Percentiles rank a stretch among this genome's conserved stretches.
phyloP scores from a whole-genome alignment of 2,329 filamentous ascomycete genomes.

The Lasiodiplodia theobromae region DNA sequence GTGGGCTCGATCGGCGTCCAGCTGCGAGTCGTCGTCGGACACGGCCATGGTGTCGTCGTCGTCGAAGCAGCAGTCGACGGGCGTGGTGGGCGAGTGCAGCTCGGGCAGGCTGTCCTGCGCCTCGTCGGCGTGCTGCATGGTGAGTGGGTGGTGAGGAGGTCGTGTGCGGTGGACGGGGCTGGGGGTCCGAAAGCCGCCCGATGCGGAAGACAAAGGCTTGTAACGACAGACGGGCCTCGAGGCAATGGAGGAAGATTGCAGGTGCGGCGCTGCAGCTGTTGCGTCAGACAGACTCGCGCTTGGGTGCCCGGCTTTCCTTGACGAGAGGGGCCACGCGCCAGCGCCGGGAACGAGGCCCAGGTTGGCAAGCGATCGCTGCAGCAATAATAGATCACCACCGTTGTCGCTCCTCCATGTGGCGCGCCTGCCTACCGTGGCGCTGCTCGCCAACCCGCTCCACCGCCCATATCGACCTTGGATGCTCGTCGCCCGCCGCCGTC shows the following conservation, averaged over 20 bases:
- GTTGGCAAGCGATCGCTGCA: slow-evolving; percentile 26
- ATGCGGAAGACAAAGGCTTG: slow-evolving; percentile 11
- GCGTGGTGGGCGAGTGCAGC: slow-evolving; percentile 17
- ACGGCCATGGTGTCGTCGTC: slow-evolving; percentile 48
- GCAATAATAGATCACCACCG: slow-evolving; percentile 13
- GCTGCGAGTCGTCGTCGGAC: slow-evolving; percentile 45
- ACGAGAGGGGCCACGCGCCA: slow-evolving; percentile 18
- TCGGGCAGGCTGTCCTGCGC: slow-evolving; percentile 27
- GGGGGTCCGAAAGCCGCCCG: background rate
- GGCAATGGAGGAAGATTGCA: slow-evolving; percentile 20
- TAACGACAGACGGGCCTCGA: background rate
- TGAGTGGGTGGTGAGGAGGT: slow-evolving; percentile 5
- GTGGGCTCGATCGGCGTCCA: slow-evolving; percentile 51
- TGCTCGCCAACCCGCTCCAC: background rate
- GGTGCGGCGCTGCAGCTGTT: slow-evolving; percentile 20
- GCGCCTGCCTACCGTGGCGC: background rate
- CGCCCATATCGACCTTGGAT: background rate
- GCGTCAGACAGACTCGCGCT: slow-evolving; percentile 18
- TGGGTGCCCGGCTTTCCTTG: background rate
- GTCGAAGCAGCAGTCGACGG: slow-evolving; percentile 50
- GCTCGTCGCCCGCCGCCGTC: background rate
- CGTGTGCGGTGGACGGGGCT: slow-evolving; percentile 18
- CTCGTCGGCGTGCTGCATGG: slow-evolving; percentile 28
- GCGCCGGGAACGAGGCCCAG: slow-evolving; percentile 20
- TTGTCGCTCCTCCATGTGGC: background rate